phyloP scores from a whole-genome alignment of 1,284 basidiomycete genomes.

The Rhodotorula sp. region DNA sequence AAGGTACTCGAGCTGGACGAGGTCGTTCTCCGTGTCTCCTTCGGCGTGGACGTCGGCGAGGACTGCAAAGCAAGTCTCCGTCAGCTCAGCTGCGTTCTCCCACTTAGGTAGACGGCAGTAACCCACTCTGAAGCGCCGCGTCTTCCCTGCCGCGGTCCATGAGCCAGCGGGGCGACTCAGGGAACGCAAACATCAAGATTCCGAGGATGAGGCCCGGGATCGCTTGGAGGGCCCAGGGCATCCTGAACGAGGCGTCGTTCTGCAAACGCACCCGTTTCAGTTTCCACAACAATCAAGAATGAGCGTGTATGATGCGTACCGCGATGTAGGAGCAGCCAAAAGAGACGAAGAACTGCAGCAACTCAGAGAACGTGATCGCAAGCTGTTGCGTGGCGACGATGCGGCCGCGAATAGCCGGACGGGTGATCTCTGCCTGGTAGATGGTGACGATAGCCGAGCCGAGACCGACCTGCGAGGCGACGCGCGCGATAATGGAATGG shows the following conservation, averaged over 20 bases:
- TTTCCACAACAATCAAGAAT: constrained; percentile 41
- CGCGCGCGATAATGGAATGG: neutral
- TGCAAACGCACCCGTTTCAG: too few species aligned
- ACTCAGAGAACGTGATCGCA: constrained; percentile 53
- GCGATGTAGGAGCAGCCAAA: neutral
- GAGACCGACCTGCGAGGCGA: constrained; percentile 51
- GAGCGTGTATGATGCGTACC: neutral
- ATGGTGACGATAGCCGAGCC: constrained; percentile 63
- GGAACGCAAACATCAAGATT: constrained; percentile 58
- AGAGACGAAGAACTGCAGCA: constrained; percentile 29
- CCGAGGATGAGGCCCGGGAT: constrained; percentile 69
- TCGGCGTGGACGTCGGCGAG: constrained; percentile 74
- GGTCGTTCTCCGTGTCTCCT: constrained; percentile 62
- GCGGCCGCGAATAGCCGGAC: constrained; percentile 67
- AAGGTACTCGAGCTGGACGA: constrained; percentile 73
- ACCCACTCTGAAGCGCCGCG: constrained; percentile 60
- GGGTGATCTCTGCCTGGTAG: constrained; percentile 67
- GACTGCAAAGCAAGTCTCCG: constrained; percentile 45
- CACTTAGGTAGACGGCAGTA: too few species aligned
- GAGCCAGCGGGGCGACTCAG: constrained; percentile 15
- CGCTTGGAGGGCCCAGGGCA: constrained; percentile 74
- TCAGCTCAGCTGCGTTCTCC: too few species aligned
- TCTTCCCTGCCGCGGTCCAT: constrained; percentile 60
- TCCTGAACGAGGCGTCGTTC: constrained; percentile 68
- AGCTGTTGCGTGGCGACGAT: constrained; percentile 75